Conservation (phyloP, 1,139 yeast species). For the Blastobotrys illinoisensis region DNA sequence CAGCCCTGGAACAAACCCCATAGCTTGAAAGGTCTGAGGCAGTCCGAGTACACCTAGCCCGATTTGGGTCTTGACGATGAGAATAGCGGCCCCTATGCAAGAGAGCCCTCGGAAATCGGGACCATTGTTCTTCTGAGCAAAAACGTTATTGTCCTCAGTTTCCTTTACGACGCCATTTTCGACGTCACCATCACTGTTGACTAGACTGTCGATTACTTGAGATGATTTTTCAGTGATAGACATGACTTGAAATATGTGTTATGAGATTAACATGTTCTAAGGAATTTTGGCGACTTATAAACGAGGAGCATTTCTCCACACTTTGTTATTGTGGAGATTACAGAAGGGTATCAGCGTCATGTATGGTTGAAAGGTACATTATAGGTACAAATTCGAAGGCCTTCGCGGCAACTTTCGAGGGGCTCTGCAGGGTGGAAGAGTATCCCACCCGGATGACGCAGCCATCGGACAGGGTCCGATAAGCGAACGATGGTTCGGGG, state of each 20-base stretch:
- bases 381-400: too few relatives aligned
- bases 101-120: constrained; percentile 13
- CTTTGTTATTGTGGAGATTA: not conserved
- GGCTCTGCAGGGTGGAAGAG: too few relatives aligned
- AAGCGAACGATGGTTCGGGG: too few relatives aligned
- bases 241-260: not conserved
- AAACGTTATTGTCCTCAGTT: constrained; percentile 3
- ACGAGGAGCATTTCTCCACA: not conserved
- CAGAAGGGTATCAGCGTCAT: not conserved
- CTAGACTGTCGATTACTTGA: not conserved
- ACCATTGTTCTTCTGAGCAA: constrained; percentile 6
- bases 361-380: too few relatives aligned
- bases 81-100: constrained; percentile 11
- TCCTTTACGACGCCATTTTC: not conserved
- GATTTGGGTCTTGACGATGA: constrained; percentile 11
- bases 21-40: constrained; percentile 9
- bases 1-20: constrained; percentile 13
- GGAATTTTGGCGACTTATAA: not conserved
- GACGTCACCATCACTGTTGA: not conserved
- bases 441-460: too few relatives aligned
- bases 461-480: too few relatives aligned
- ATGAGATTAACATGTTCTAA: not conserved
- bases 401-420: too few relatives aligned
- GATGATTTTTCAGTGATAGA: not conserved
- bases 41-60: constrained; percentile 13